Percentiles rank a stretch among this genome's conserved stretches.
Evolutionary conservation across 345 rosid genomes (phyloP).

Genomic region (Arabidopsis suecica): DNA sequence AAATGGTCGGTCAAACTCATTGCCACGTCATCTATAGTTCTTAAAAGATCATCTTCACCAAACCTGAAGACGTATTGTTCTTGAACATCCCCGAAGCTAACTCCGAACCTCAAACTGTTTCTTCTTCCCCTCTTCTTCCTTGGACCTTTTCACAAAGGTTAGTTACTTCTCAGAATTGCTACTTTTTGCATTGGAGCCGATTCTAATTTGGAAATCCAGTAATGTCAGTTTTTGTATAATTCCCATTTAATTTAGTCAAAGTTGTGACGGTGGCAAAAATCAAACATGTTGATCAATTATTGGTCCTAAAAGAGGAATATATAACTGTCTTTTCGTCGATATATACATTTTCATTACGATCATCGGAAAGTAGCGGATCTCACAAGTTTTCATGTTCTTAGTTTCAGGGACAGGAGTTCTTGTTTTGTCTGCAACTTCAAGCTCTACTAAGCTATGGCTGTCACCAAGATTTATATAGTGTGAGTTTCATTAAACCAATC

Average conservation of each 20-base stretch:
- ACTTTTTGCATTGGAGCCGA: neutral
- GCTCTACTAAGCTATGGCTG: constrained; percentile 49
- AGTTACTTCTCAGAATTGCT: neutral
- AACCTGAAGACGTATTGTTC: constrained; percentile 1
- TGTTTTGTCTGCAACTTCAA: constrained; percentile 20
- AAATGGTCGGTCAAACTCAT: constrained; percentile 32
- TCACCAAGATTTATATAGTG: constrained; percentile 71
- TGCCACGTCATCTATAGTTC: constrained; percentile 24
- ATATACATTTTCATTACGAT: neutral
- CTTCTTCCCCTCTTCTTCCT: neutral
- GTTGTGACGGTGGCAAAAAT: neutral
- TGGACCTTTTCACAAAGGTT: constrained; percentile 29
- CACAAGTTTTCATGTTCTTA: neutral
- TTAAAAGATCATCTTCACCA: constrained; percentile 31
- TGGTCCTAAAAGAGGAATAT: neutral
- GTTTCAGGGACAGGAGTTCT: constrained; percentile 23
- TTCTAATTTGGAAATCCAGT: neutral
- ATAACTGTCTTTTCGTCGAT: neutral
- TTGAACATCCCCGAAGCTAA: constrained; percentile 26
- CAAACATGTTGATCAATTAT: neutral
- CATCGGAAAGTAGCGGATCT: neutral
- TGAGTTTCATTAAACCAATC: constrained; percentile 39
- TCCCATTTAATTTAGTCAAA: neutral
- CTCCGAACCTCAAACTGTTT: constrained; percentile 26
- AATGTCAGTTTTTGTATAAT: neutral